Evolutionary conservation across 108 stramenopile species (phyloP).

Genomic region (Cylindrotheca closterium): DNA sequence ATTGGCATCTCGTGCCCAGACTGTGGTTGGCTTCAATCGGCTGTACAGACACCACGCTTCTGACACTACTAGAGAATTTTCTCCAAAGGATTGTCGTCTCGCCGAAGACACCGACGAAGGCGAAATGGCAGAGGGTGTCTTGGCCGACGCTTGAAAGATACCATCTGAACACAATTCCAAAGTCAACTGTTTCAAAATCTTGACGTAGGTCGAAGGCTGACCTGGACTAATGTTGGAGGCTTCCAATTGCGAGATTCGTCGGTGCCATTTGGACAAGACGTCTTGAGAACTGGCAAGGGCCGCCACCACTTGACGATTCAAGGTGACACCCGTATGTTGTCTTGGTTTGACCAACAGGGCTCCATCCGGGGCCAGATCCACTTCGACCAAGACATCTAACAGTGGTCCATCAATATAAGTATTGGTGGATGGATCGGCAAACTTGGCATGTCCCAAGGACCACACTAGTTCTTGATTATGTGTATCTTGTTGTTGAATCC

Average conservation of each 20-base stretch:
- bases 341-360: constrained; percentile 58
- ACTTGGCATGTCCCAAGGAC: constrained; percentile 52
- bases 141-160: constrained; percentile 27
- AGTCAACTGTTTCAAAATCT: constrained; percentile 46
- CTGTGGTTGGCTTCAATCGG: constrained; percentile 42
- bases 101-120: not conserved
- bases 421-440: not conserved
- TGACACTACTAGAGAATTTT: constrained; percentile 34
- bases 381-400: constrained; percentile 58
- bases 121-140: no score
- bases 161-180: constrained; percentile 53
- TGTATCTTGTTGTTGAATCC: constrained; percentile 25
- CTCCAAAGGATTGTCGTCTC: not conserved
- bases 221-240: constrained; percentile 39
- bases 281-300: constrained; percentile 23
- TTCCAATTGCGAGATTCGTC: constrained; percentile 34
- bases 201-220: constrained; percentile 45
- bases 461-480: constrained; percentile 45
- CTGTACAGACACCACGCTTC: constrained; percentile 57
- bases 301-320: constrained; percentile 47
- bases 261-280: not conserved
- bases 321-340: constrained; percentile 53
- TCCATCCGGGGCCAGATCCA: constrained; percentile 58
- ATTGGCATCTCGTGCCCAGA: constrained; percentile 55
- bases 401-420: constrained; percentile 45